Base-by-base conservation (phyloP, 345 rosid genomes). In the Reutealis trisperma region DNA sequence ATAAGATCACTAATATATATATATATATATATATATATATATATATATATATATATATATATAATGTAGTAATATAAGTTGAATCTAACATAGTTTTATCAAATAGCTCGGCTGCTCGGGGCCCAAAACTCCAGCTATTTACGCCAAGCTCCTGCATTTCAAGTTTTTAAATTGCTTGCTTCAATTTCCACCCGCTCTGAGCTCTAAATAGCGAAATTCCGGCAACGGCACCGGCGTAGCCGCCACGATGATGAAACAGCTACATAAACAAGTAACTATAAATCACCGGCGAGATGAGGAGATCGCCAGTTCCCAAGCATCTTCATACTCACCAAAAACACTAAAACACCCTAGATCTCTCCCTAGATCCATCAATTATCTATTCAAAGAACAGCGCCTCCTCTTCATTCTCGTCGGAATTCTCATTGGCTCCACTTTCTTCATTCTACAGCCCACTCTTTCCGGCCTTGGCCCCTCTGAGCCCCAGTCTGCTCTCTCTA, bases 381-480 rank as follows among this genome's bases (percentile, higher is more conserved):
- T 96, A 83, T 79, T 96, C 89, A 87, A 83, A 47, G 99, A 96
- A 66, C 99, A 93, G 77, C 88, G 99, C 19, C 89, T 96, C 59
- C 87, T 96, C 71, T 96, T 93, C 89, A 89, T 96, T 79, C 91
- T 96, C 84, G 93, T 93, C 72, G 98, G 99, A 62, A 86, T 96
- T 84, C 83, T 93, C 47, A 96, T 93, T 78, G 99, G 95, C 68
- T 92, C 99, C 78, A 87, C 97, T 3, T 96, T 93, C 91, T 96
- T 96, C 90, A 84, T 96, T 77, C 87, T 96, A 72, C 94, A 92
- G 79, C 99, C 99, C 42, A 86, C 91, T 24, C 96, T 96, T 73
- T 92, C 96, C 61, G 92, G 90, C 44, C 67, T 92, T 44, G 85
- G 83, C 67, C 86, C 97, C 13, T 66, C 87, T 8, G 92, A 91